Evolutionary conservation across 2,329 filamentous ascomycete genomes (phyloP), one percentile per base, ranked within the genome.

Genomic region (Cordyceps fumosorosea): DNA sequence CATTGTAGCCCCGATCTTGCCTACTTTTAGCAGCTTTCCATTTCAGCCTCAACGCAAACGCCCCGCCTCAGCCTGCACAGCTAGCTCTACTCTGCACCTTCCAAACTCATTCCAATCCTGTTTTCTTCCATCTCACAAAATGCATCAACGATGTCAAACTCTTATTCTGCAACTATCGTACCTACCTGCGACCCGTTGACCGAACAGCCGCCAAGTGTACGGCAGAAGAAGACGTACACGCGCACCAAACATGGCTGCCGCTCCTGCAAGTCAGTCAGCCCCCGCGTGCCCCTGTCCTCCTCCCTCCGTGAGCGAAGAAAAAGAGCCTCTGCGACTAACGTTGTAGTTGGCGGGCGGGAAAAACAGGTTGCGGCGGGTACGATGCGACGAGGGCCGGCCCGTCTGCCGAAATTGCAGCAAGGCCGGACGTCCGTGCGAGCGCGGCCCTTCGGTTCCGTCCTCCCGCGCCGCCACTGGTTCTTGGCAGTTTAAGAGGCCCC

Each of bases 301-400:
- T 10, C 18, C 32, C 18, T 29, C 42, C 42, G 6, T n/a, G 6
- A 16, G 5, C 45, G 29, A 29, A 29, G 6, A 29, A n/a, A 48
- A 32, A 32, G 12, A 12, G 34, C 34, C 12, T 29, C 29, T 6
- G 37, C 3, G 22, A 22, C 32, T 16, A 50, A 24, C 29, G 3
- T 14, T 5, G 29, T 20, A 44, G 1, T 8, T 29, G 29, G 29
- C 8, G 32, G 22, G 1, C 5, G 12, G 4, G 8, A 50, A 20
- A 22, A 34, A 7, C 18, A 57, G 55, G 37, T 11, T 32, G 1
- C 55, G 55, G 5, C 48, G 45, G 24, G 37, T 57, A 24, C 55
- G 55, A 14, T 57, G 55, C n/a, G 55, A 57, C 29, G 55, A 57
- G 29, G 55, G 20, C 16, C 34, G 24, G n/a, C 55, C 55, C 16